phyloP scores from a whole-genome alignment of 208 protist species.

The Wallacemonas sp. region DNA sequence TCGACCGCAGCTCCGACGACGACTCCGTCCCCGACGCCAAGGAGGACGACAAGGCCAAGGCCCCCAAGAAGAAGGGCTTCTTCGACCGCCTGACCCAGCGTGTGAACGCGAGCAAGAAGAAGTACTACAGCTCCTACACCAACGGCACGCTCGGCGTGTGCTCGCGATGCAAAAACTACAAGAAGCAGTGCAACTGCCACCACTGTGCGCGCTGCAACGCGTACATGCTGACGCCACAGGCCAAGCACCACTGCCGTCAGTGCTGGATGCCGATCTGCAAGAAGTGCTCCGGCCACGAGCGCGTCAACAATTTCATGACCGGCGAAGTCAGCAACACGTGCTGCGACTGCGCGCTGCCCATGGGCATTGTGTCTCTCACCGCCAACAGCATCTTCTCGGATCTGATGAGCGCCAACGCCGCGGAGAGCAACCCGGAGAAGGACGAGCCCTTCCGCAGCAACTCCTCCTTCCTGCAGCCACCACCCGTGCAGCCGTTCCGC shows the following conservation, averaged over 20 bases:
- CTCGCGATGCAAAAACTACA: slow-evolving; percentile 23
- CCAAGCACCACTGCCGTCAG: slow-evolving; percentile 40
- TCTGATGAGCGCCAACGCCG: neutral
- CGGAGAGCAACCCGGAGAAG: slow-evolving; percentile 8
- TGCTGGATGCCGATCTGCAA: slow-evolving; percentile 44
- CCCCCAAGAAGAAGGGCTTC: slow-evolving; percentile 13
- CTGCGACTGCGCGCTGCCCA: slow-evolving; percentile 32
- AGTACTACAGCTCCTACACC: slow-evolving; percentile 32
- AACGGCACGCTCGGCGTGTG: slow-evolving; percentile 27
- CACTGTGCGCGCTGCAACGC: slow-evolving; percentile 28
- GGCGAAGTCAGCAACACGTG: slow-evolving; percentile 26
- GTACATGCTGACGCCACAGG: slow-evolving; percentile 32
- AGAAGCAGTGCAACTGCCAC: slow-evolving; percentile 40
- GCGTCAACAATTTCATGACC: slow-evolving; percentile 27
- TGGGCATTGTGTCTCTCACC: slow-evolving; percentile 21
- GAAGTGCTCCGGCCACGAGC: slow-evolving; percentile 22
- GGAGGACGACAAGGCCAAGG: neutral
- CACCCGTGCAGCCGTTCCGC: slow-evolving; percentile 17
- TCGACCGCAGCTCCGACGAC: slow-evolving; percentile 1
- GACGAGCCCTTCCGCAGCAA: slow-evolving; percentile 4
- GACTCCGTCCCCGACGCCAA: neutral
- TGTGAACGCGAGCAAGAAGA: slow-evolving; percentile 1
- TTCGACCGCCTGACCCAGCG: slow-evolving; percentile 4
- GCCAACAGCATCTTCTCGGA: slow-evolving; percentile 15
- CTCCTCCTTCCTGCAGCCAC: slow-evolving; percentile 2